Base-by-base conservation (phyloP, 352 stramenopile species). In the Peronospora belbahrii region DNA sequence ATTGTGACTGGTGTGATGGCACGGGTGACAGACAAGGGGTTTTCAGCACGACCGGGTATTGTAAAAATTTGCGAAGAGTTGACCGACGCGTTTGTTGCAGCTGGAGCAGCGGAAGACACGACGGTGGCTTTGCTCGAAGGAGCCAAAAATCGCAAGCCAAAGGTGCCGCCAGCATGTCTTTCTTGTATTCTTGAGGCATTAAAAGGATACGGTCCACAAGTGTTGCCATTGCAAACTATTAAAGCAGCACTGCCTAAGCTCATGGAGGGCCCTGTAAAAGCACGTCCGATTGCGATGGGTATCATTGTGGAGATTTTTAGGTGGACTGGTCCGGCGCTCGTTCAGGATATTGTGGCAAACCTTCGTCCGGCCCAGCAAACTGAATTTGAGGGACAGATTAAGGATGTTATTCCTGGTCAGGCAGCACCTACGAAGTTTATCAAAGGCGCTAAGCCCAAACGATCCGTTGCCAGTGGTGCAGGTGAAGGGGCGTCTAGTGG, bases 91-190 rank as follows among this genome's bases (percentile, higher is more conserved):
- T 88, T 92, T 48, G 70, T 94, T 36, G 77, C 83, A 56, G 69
- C 67, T 6, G 79, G 81, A 13, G 82, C 80, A 6, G 80, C 67
- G 0, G 79, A 91, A 55, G 73, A 88, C 30, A 93, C 83, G 4
- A 62, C 90, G 7, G 57, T 28, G 4, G 71, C 79, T 15, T 46
- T 94, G 1, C 62, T 94, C 15, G 81, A 93, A 78, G 83, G 81
- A 20, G 87, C 80, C 2, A 86, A 82, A 31, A 90, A 93, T 52
- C 85, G 84, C 31, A 94, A 94, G 41, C 83, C 81, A 1, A 94
- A 94, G 22, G 81, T 91, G 0, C 81, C 83, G 14, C 79, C 83
- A 8, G 79, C 75, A 0, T 93, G 83, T 70, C 59, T 75, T 0
- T 56, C 60, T 2, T 74, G 60, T 39, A 75, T 83, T 9, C 48